These are phyloP conservation scores for Boletus edulis DNA, from an alignment of 768 basidiomycete species.

Conservation along the genomic window DNA sequence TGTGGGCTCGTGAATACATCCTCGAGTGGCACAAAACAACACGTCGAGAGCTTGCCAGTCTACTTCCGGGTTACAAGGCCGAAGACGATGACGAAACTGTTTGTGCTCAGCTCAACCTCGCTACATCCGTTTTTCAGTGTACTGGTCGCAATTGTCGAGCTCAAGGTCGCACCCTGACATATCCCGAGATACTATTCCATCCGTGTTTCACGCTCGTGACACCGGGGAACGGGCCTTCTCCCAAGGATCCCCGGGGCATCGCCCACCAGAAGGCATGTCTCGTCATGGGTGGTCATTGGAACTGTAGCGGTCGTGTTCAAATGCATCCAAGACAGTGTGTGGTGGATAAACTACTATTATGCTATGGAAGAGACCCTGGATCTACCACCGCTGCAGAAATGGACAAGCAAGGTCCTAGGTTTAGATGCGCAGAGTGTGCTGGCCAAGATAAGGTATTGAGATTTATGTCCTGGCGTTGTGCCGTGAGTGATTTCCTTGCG, in stretches of 20 bases:
- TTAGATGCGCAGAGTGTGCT: conserved; percentile 20
- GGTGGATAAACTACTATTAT: conserved; percentile 14
- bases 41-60: conserved; percentile 26
- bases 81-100: conserved; percentile 16
- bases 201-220: conserved; percentile 23
- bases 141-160: conserved; percentile 12
- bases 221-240: conserved; percentile 2
- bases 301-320: conserved; percentile 16
- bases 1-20: conserved; percentile 13
- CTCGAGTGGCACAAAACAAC: conserved; percentile 26
- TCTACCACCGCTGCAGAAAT: conserved; percentile 25
- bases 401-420: conserved; percentile 19
- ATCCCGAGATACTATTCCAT: conserved; percentile 29
- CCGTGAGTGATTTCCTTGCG: conserved; percentile 10
- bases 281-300: conserved; percentile 26
- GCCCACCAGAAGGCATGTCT: conserved; percentile 22
- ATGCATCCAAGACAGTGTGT: conserved; percentile 17
- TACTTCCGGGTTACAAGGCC: conserved; percentile 21
- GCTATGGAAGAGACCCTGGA: conserved; percentile 24
- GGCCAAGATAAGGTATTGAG: background rate
- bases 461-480: conserved; percentile 25
- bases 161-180: conserved; percentile 14
- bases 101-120: conserved; percentile 24
- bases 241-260: conserved; percentile 20
- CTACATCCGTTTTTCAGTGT: conserved; percentile 28